These are phyloP conservation scores for Areca catechu DNA, from an alignment of 176 grass and related monocot species.

Conservation along the genomic window DNA sequence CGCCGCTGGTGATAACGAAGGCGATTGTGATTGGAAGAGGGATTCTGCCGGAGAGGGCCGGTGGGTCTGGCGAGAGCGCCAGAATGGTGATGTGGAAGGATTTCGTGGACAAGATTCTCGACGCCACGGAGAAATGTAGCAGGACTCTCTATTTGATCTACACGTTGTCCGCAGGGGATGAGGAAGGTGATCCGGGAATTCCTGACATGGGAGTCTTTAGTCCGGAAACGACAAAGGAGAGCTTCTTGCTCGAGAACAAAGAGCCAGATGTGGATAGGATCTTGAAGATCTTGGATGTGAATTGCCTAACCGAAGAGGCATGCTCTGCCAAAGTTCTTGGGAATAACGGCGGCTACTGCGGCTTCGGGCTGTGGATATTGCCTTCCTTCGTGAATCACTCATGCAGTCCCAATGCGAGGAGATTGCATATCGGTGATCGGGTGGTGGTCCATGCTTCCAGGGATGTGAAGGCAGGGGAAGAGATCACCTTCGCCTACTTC, in stretches of 20 bases:
- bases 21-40: slow-evolving; percentile 58
- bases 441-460: slow-evolving; percentile 66
- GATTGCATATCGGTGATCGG: slow-evolving; percentile 57
- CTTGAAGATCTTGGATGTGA: slow-evolving; percentile 77
- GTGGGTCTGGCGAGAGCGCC: slow-evolving; percentile 20
- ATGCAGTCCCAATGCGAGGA: slow-evolving; percentile 57
- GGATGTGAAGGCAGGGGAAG: slow-evolving; percentile 78
- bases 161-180: slow-evolving; percentile 47
- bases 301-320: slow-evolving; percentile 59
- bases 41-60: slow-evolving; percentile 36
- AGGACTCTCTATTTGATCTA: slow-evolving; percentile 48
- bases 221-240: slow-evolving; percentile 8
- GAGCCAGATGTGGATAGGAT: slow-evolving; percentile 44
- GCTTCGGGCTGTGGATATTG: slow-evolving; percentile 71
- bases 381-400: slow-evolving; percentile 89
- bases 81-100: slow-evolving; percentile 93
- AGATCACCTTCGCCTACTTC: slow-evolving; percentile 70
- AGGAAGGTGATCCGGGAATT: slow-evolving; percentile 26
- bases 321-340: slow-evolving; percentile 40
- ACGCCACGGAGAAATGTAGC: slow-evolving; percentile 45
- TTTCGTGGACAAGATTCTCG: slow-evolving; percentile 65
- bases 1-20: slow-evolving; percentile 44
- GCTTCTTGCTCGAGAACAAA: background rate
- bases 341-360: slow-evolving; percentile 33
- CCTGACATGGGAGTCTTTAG: slow-evolving; percentile 50